Base-by-base conservation (phyloP, 768 basidiomycete genomes). In the Xerocomus brunneocitrinus region DNA sequence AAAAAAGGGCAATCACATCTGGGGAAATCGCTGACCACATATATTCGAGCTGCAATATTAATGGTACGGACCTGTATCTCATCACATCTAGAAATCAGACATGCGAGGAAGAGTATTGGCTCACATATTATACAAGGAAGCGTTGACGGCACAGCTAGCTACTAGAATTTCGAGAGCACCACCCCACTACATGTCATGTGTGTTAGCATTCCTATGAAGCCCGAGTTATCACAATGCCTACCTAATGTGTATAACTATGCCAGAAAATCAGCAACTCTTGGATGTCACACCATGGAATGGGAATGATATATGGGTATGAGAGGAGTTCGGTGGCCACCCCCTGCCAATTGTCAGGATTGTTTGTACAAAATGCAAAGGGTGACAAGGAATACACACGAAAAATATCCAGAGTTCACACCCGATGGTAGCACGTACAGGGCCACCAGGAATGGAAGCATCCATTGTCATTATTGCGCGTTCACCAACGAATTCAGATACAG, bases 81-180 rank as follows among this genome's bases (percentile, higher is more conserved):
- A 25, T 49, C n/a, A 14, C 22, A 9, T 10, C 38, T 10, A 28
- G 14, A 19, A 13, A 25, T 28, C 27, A 12, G 9, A 39, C 8
- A 19, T 3, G 16, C 4, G 5, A 36, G 3, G 27, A 28, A 24
- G 14, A 4, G n/a, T 19, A 14, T 8, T 4, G 14, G 38, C 49
- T 32, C 24, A 73, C 80, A 82, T 82, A 61, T 82, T 83, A 57
- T 82, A 83, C 44, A 83, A 44, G 1, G 82, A 82, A 0, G 79
- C 81, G 49, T 80, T 81, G 46, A 83, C 80, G 0, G 81, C 83
- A 12, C 81, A 72, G 53, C 79, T 79, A 7, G 81, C 80, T 10
- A 84, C 82, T 82, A 0, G 81, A 72, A 53, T 84, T 83, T 28
- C 80, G 76, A 13, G 81, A 83, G 58, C 79, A 80, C 82, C 80